Evolutionary conservation across 768 basidiomycete species (phyloP).

Genomic region (Tylopilus felleus): DNA sequence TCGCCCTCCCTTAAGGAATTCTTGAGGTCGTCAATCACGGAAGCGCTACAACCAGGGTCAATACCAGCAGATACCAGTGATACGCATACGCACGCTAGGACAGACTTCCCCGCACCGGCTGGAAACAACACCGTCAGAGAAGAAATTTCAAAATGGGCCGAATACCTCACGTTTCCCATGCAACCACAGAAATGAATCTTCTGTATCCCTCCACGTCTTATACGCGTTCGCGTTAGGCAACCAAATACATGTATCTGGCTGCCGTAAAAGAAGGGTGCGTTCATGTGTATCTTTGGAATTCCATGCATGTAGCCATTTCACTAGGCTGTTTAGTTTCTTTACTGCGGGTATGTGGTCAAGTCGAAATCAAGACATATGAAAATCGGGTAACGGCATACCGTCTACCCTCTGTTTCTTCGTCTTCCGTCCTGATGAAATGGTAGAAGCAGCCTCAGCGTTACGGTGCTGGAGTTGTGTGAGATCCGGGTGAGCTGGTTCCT

Average conservation of each 20-base stretch:
- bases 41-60: background rate
- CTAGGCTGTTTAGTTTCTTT: background rate
- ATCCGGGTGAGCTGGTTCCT: too few species aligned
- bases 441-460: background rate
- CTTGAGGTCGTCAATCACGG: background rate
- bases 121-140: background rate
- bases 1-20: background rate
- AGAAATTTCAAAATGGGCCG: background rate
- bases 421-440: background rate
- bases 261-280: background rate
- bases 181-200: background rate
- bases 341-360: background rate
- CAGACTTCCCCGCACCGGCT: background rate
- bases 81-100: background rate
- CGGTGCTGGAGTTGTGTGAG: too few species aligned
- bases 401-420: background rate
- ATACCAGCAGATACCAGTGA: background rate
- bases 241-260: slow-evolving; percentile 13
- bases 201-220: background rate
- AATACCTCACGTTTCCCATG: background rate
- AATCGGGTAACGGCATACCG: background rate
- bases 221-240: background rate
- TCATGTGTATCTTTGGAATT: background rate
- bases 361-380: background rate
- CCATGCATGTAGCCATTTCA: slow-evolving; percentile 6